These are phyloP conservation scores for Phanerochaete sordida DNA, from an alignment of 768 basidiomycete species.

Conservation along the genomic window DNA sequence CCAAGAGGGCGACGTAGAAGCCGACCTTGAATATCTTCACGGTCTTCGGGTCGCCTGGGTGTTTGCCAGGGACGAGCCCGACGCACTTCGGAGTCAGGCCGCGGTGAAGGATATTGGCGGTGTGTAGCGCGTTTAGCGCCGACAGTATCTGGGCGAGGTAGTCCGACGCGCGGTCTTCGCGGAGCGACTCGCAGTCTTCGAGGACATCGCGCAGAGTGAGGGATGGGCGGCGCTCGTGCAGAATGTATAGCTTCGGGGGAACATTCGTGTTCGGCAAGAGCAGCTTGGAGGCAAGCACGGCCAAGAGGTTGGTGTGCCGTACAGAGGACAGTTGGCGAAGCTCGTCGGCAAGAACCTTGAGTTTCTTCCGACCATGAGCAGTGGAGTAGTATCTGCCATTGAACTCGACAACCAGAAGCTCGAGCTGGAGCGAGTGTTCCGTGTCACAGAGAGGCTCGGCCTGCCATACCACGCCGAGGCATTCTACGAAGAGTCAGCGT, in stretches of 20 bases:
- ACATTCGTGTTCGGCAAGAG: constrained; percentile 45
- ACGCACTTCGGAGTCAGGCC: constrained; percentile 58
- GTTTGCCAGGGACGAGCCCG: constrained; percentile 53
- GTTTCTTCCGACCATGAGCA: constrained; percentile 68
- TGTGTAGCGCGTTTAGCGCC: constrained; percentile 66
- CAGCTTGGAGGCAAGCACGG: constrained; percentile 65
- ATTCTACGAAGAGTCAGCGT: constrained; percentile 36
- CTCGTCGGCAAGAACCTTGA: constrained; percentile 62
- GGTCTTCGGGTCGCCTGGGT: constrained; percentile 51
- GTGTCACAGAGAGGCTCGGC: constrained; percentile 74
- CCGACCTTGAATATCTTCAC: constrained; percentile 74
- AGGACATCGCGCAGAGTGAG: constrained; percentile 70
- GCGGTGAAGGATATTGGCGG: constrained; percentile 65
- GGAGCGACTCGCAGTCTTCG: constrained; percentile 72
- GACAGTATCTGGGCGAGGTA: constrained; percentile 72
- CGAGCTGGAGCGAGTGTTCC: constrained; percentile 55
- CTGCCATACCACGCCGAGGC: constrained; percentile 62
- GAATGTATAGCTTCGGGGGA: constrained; percentile 55
- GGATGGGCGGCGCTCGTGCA: constrained; percentile 69
- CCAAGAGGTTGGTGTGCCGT: constrained; percentile 63
- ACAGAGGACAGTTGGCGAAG: constrained; percentile 56
- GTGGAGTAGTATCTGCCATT: constrained; percentile 65
- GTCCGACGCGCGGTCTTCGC: constrained; percentile 71
- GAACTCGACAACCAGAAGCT: constrained; percentile 66
- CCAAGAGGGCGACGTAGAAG: constrained; percentile 69